Percentiles rank a stretch among this genome's conserved stretches.
Evolutionary conservation across 805 yeast species (phyloP).

Genomic region (Candida bentonensis): DNA sequence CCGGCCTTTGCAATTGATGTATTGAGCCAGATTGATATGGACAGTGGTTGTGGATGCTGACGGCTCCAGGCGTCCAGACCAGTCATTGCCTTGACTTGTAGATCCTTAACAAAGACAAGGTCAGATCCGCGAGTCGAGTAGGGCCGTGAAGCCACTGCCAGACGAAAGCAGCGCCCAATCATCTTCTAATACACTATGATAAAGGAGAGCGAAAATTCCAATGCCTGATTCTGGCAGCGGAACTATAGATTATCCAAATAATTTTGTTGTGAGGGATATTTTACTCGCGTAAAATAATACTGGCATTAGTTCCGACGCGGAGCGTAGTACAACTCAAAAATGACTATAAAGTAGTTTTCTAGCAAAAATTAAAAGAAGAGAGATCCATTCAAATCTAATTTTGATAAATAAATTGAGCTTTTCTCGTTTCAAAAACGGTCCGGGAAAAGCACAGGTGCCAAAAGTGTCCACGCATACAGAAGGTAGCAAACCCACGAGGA

Average conservation of each 20-base stretch:
- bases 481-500: slow-evolving; percentile 86
- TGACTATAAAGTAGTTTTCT: neutral
- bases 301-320: too few relatives aligned
- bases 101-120: slow-evolving; percentile 36
- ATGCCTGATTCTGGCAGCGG: too few relatives aligned
- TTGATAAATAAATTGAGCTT: neutral
- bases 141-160: too few relatives aligned
- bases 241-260: too few relatives aligned
- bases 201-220: too few relatives aligned
- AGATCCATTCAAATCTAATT: neutral
- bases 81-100: slow-evolving; percentile 46
- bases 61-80: slow-evolving; percentile 70
- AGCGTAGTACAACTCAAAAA: too few relatives aligned
- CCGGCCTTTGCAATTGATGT: slow-evolving; percentile 68
- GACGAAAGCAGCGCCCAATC: too few relatives aligned
- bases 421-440: slow-evolving; percentile 66
- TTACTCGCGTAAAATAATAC: too few relatives aligned
- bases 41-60: slow-evolving; percentile 49
- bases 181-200: too few relatives aligned
- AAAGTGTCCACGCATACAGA: slow-evolving; percentile 77
- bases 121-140: too few relatives aligned
- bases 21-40: slow-evolving; percentile 40
- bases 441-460: slow-evolving; percentile 85
- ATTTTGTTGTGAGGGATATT: too few relatives aligned
- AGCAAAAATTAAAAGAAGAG: neutral